phyloP scores from a whole-genome alignment of 1,284 basidiomycete genomes.

The Inonotus obliquus region DNA sequence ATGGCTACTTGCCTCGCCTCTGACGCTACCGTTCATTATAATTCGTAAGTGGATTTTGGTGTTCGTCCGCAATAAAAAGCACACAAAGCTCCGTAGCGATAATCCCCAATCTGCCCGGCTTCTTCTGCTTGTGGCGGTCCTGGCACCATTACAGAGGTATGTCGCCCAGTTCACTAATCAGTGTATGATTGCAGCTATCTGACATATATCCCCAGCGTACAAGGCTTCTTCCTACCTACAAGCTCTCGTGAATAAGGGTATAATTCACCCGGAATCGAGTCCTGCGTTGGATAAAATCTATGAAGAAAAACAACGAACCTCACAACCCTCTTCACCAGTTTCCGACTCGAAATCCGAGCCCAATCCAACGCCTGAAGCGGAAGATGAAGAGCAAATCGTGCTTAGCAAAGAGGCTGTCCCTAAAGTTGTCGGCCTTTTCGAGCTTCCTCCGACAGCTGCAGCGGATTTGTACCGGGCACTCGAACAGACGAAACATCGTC shows the following conservation, averaged over 20 bases:
- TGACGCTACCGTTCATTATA: slow-evolving; percentile 69
- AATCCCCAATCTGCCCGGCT: slow-evolving; percentile 78
- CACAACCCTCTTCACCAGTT: not conserved
- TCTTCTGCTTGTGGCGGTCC: slow-evolving; percentile 78
- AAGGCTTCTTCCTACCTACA: slow-evolving; percentile 67
- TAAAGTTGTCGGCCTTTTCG: slow-evolving; percentile 42
- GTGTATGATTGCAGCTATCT: not conserved
- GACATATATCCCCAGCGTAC: slow-evolving; percentile 45
- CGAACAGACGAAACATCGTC: slow-evolving; percentile 41
- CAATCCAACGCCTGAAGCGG: not conserved
- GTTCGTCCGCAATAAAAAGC: not conserved
- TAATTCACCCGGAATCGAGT: slow-evolving; percentile 52
- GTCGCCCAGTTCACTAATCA: slow-evolving; percentile 10
- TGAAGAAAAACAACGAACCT: slow-evolving; percentile 29
- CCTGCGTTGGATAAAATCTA: slow-evolving; percentile 56
- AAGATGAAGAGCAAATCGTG: slow-evolving; percentile 29
- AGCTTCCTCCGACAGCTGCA: slow-evolving; percentile 40
- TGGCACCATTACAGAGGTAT: slow-evolving; percentile 79
- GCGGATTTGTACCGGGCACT: slow-evolving; percentile 59
- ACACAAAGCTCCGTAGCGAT: slow-evolving; percentile 43
- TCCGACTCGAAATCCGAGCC: not conserved
- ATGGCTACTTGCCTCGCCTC: slow-evolving; percentile 59
- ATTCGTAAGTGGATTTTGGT: slow-evolving; percentile 50
- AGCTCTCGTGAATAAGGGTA: slow-evolving; percentile 47
- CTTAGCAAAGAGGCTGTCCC: slow-evolving; percentile 53